Evolutionary conservation across 768 basidiomycete species (phyloP), one percentile per base, ranked within the genome.

Genomic region (Lyophyllum decastes): DNA sequence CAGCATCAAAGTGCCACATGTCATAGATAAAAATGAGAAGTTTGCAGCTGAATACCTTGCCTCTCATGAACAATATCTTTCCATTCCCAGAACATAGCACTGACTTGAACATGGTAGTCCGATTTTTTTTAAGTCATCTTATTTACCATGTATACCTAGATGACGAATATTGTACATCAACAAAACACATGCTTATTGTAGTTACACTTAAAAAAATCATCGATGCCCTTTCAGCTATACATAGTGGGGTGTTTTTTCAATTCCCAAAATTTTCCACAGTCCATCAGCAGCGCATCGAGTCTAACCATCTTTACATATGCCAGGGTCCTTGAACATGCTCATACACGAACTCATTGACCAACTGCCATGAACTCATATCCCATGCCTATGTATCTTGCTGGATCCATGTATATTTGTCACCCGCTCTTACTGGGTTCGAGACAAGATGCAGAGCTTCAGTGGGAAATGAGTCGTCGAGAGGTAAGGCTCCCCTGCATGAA

Each of bases 381-480:
- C 26, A 38, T 21, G 10, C 8, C 10, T 10, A 49, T 25, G 14
- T 2, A 24, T 7, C 52, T 27, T 4, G 27, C 27, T 46, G 2
- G 6, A 8, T 11, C 44, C 3, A 43, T 2, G 25, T 33, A 30
- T 21, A 30, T 47, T 16, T n/a, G 25, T n/a, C 24, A 22, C 21
- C 1, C 19, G 4, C 26, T 50, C 1, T 45, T 40, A 16, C 54
- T 44, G n/a, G 56, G 46, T 17, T 54, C 61, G 11, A 44, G 50
- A 1, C 27, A 53, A n/a, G 60, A 61, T 25, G 57, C 59, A n/a
- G 60, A 64, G 27, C 38, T 51, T 25, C 50, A 57, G 12, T 64
- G 60, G 60, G 57, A 59, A 46, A 26, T 26, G 14, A 19, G 24
- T 50, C 60, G 63, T 21, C 45, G 54, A 50, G 19, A 59, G 52